Conservation (phyloP, 805 yeast genomes). For the Naumovozyma baii region DNA sequence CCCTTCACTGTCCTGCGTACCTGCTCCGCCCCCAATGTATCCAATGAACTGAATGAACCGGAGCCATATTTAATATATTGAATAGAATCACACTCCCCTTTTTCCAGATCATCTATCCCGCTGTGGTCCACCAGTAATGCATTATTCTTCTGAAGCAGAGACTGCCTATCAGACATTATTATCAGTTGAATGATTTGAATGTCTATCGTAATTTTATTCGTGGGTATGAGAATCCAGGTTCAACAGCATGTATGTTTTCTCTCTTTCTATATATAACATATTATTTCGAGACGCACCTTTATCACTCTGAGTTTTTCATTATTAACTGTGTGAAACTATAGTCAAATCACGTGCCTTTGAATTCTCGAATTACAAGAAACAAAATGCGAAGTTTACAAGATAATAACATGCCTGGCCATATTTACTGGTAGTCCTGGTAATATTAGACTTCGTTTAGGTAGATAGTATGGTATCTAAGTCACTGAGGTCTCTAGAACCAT, state of each 20-base stretch:
- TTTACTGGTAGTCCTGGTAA: neutral
- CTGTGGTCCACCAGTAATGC: too few species aligned
- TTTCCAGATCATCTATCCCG: conserved; percentile 15
- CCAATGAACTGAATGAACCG: conserved; percentile 8
- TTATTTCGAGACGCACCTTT: too few species aligned
- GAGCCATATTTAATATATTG: conserved; percentile 1
- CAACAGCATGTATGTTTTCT: too few species aligned
- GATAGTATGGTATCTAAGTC: neutral
- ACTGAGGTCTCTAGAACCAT: neutral
- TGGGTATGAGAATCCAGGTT: too few species aligned
- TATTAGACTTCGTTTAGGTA: too few species aligned
- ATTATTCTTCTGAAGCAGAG: neutral
- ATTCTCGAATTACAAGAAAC: too few species aligned
- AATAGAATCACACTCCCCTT: conserved; percentile 24
- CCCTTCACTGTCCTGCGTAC: conserved; percentile 2
- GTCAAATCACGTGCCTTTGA: too few species aligned
- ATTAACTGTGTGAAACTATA: too few species aligned
- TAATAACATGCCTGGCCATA: too few species aligned
- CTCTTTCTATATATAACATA: too few species aligned
- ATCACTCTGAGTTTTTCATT: too few species aligned
- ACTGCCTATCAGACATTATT: neutral
- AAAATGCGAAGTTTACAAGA: too few species aligned
- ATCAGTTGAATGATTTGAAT: neutral
- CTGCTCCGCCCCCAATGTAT: conserved; percentile 4
- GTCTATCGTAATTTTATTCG: neutral